These are phyloP conservation scores for Trametes pubescens DNA, from an alignment of 1,284 basidiomycete species.

Conservation along the genomic window DNA sequence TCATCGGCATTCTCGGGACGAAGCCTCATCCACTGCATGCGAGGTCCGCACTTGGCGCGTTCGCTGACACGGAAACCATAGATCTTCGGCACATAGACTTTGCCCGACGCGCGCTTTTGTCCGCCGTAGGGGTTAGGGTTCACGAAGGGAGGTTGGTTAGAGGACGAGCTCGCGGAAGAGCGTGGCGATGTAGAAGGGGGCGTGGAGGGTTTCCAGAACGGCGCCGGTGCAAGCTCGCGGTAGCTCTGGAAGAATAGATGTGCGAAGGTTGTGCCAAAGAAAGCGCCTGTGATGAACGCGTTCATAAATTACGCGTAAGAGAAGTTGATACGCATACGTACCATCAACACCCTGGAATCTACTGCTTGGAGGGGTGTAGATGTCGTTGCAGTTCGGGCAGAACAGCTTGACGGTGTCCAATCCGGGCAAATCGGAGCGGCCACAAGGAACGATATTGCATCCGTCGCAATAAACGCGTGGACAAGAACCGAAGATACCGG, in stretches of 20 bases:
- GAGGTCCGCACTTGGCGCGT: constrained; percentile 87
- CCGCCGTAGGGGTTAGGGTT: constrained; percentile 89
- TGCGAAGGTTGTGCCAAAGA: constrained; percentile 98
- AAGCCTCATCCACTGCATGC: constrained; percentile 96
- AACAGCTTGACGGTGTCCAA: constrained; percentile 98
- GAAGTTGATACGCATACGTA: constrained; percentile 39
- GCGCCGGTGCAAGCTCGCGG: constrained; percentile 87
- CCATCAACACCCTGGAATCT: constrained; percentile 97
- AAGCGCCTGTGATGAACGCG: constrained; percentile 73
- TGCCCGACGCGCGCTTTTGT: constrained; percentile 85
- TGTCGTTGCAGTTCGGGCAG: constrained; percentile 98
- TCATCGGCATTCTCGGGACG: constrained; percentile 84
- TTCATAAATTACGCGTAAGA: not conserved
- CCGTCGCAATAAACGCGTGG: constrained; percentile 95
- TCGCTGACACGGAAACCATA: constrained; percentile 93
- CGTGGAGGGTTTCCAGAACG: constrained; percentile 79
- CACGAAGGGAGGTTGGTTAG: constrained; percentile 64
- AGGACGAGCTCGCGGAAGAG: constrained; percentile 56
- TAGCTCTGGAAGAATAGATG: constrained; percentile 99
- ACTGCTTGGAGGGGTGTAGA: constrained; percentile 95
- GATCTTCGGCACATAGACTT: constrained; percentile 92
- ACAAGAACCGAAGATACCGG: constrained; percentile 92
- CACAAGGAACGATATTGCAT: constrained; percentile 93
- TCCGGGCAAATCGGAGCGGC: constrained; percentile 96
- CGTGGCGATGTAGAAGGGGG: constrained; percentile 60